A percentile compares a stretch with the other conserved stretches of the same genome.
Conservation (phyloP, 805 yeast genomes). For the Candida ponderosae region DNA sequence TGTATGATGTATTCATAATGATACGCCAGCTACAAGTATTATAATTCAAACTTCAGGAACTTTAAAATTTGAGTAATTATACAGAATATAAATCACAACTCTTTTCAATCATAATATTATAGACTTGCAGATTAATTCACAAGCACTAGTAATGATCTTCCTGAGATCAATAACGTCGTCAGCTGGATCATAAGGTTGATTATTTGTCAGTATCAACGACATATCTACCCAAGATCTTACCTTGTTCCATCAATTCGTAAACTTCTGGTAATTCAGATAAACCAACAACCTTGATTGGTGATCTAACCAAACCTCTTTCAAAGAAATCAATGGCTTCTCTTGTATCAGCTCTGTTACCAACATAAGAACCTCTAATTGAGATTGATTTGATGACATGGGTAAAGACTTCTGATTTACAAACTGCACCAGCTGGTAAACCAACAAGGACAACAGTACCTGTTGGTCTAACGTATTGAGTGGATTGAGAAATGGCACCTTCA, state of each 20-base stretch:
- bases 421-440: slow-evolving; percentile 77
- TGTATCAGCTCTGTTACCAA: slow-evolving; percentile 85
- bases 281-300: slow-evolving; percentile 72
- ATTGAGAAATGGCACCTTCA: slow-evolving; percentile 55
- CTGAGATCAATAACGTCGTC: not conserved
- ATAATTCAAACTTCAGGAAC: too few relatives aligned
- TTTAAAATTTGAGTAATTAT: too few relatives aligned
- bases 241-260: slow-evolving; percentile 72
- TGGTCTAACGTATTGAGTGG: slow-evolving; percentile 52
- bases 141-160: not conserved
- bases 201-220: slow-evolving; percentile 73
- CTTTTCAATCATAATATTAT: not conserved
- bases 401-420: slow-evolving; percentile 62
- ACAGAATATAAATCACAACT: not conserved
- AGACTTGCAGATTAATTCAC: not conserved
- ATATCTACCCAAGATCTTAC: slow-evolving; percentile 81
- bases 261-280: slow-evolving; percentile 62
- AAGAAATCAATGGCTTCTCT: slow-evolving; percentile 75
- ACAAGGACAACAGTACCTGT: slow-evolving; percentile 66
- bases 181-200: slow-evolving; percentile 5
- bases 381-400: slow-evolving; percentile 66
- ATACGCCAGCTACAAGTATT: too few relatives aligned
- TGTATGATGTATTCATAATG: too few relatives aligned
- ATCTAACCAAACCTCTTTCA: slow-evolving; percentile 59
- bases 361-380: slow-evolving; percentile 74